Base-by-base conservation (phyloP, 2,329 filamentous ascomycete species). In the Botryotinia narcissicola region DNA sequence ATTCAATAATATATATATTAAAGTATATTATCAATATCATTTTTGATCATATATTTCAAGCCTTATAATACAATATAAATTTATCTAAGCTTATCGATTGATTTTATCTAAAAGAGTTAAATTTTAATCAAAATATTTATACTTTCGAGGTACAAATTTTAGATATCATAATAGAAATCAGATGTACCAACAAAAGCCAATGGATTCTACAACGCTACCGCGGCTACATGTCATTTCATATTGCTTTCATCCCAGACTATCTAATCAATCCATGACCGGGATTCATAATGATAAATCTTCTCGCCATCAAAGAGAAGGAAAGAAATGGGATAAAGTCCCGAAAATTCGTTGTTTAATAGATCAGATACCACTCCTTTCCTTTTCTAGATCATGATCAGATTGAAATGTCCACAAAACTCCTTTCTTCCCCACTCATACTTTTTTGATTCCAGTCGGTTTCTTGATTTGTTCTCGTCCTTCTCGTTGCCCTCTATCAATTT, bases 351-450 rank as follows among this genome's bases (percentile, higher is more conserved):
- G 25, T 40, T 25, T 40, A 48, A 48, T 48, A 54, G 46, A 54
- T 68, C 46, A 54, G 16, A 40, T 68, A 42, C 25, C 3, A 4
- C n/a, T 44, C 67, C 51, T 42, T 69, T 69, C 67, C 46, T 25
- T 44, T 60, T 70, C 42, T 20, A 70, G 64, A 54, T 40, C 46
- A 40, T 54, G 35, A 29, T n/a, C 64, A 29, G 64, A 68, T 29
- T 22, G 46, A 54, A 22, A 40, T 29, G n/a, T 44, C n/a, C 51
- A 60, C 67, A 70, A 57, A 70, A 57, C 54, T 60, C 51, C 54
- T 44, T 35, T 70, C 51, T 44, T 60, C 37, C 29, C 67, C 67
- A 42, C n/a, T 60, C 22, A 35, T 60, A 22, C 29, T 59, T 51
- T 25, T 60, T 20, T n/a, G n/a, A 4, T 42, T 70, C 37, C n/a